phyloP scores from a whole-genome alignment of 1,139 yeast genomes.

The Pichia inconspicua region DNA sequence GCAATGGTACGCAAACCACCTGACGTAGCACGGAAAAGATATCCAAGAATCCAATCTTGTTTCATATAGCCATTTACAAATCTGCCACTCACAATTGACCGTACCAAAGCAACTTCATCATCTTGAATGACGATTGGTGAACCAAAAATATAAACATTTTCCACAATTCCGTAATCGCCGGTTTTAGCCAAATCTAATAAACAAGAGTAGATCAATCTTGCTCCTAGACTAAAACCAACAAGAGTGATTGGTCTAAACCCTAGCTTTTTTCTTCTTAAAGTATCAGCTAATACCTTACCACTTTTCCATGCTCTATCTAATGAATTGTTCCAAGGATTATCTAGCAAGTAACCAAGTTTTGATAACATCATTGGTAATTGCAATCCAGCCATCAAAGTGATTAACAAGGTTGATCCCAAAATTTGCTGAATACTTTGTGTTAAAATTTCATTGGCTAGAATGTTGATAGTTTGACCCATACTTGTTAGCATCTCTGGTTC shows the following conservation, averaged over 20 bases:
- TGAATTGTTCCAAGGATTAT: constrained; percentile 97
- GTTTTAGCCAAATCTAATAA: constrained; percentile 75
- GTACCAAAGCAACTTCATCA: constrained; percentile 72
- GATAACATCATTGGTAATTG: constrained; percentile 90
- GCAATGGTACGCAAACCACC: constrained; percentile 90
- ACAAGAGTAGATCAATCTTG: constrained; percentile 88
- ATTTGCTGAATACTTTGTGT: constrained; percentile 93
- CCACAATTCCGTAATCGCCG: constrained; percentile 84
- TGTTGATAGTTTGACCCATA: constrained; percentile 91
- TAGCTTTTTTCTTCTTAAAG: constrained; percentile 74
- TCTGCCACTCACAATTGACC: constrained; percentile 84
- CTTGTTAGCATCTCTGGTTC: constrained; percentile 97
- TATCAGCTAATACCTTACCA: constrained; percentile 86
- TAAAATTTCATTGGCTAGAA: constrained; percentile 88
- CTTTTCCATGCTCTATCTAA: constrained; percentile 97
- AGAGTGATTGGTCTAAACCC: constrained; percentile 91
- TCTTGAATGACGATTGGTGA: constrained; percentile 75
- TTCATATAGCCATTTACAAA: constrained; percentile 86
- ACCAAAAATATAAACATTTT: constrained; percentile 83
- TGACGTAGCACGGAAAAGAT: constrained; percentile 87
- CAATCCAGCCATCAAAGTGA: constrained; percentile 93
- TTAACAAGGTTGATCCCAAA: constrained; percentile 81
- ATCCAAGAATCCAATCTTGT: constrained; percentile 95
- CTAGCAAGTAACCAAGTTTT: constrained; percentile 80
- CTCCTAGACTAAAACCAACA: constrained; percentile 91